Conservation (phyloP, 106 monocot genomes). For the Phalaenopsis aphrodite region DNA sequence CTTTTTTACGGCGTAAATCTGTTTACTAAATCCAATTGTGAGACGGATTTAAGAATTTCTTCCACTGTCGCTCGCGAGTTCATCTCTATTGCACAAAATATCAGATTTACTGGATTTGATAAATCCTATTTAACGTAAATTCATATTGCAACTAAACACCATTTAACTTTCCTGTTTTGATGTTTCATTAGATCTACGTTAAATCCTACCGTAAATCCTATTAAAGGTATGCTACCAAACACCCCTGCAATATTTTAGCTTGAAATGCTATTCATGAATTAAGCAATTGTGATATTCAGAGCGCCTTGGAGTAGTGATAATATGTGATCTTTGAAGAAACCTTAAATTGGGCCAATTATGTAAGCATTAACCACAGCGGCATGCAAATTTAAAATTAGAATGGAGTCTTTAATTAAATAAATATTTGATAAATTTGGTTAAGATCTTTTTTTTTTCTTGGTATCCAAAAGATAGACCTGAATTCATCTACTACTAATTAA, state of each 20-base stretch:
- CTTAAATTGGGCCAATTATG: background rate
- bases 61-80: too few relatives aligned
- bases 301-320: background rate
- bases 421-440: background rate
- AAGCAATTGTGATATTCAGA: background rate
- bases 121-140: too few relatives aligned
- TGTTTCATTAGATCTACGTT: too few relatives aligned
- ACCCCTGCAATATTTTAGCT: background rate
- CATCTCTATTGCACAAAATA: too few relatives aligned
- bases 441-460: background rate
- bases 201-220: too few relatives aligned
- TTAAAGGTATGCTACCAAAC: too few relatives aligned
- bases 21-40: too few relatives aligned
- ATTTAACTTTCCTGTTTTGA: too few relatives aligned
- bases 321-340: background rate
- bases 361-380: background rate
- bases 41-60: too few relatives aligned
- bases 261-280: background rate
- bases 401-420: background rate
- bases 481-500: background rate
- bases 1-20: too few relatives aligned
- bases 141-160: too few relatives aligned
- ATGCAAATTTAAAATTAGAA: background rate
- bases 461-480: background rate
- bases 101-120: too few relatives aligned